phyloP scores from a whole-genome alignment of 2,329 filamentous ascomycete species.

The Arthrocladium fulminans region DNA sequence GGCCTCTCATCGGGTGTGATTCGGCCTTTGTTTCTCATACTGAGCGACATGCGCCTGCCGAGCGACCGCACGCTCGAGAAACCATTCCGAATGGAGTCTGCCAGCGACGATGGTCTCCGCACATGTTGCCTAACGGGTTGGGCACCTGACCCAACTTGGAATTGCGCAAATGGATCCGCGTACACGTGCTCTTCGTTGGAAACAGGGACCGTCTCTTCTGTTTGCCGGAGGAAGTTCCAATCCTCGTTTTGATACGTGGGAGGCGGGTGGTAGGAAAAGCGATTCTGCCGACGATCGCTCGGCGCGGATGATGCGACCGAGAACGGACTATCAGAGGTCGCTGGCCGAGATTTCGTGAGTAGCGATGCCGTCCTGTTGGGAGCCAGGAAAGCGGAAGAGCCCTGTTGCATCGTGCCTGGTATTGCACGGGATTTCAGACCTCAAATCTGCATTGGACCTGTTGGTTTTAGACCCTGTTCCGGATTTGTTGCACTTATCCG shows the following conservation, averaged over 20 bases:
- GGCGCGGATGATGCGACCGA: slow-evolving; percentile 4
- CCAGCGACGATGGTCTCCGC: slow-evolving; percentile 19
- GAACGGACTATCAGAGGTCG: slow-evolving; percentile 24
- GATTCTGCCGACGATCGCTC: slow-evolving; percentile 29
- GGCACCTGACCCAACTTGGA: neutral
- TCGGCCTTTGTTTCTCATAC: slow-evolving; percentile 15
- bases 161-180: slow-evolving; percentile 16
- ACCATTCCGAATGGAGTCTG: slow-evolving; percentile 19
- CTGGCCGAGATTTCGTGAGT: slow-evolving; percentile 30
- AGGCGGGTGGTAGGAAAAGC: slow-evolving; percentile 5
- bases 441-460: neutral
- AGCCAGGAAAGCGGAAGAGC: slow-evolving; percentile 24
- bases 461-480: neutral
- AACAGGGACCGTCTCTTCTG: neutral
- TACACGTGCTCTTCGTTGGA: slow-evolving; percentile 1
- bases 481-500: neutral
- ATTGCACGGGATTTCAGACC: neutral
- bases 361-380: slow-evolving; percentile 32
- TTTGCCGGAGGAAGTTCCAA: neutral
- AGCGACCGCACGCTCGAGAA: slow-evolving; percentile 19
- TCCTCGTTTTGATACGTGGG: slow-evolving; percentile 10
- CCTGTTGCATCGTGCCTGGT: slow-evolving; percentile 13
- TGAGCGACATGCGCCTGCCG: slow-evolving; percentile 21
- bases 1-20: slow-evolving; percentile 15
- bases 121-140: slow-evolving; percentile 1